Percentiles rank a stretch among this genome's conserved stretches.
phyloP scores from a whole-genome alignment of 1,284 basidiomycete species.

The Fistulina hepatica region DNA sequence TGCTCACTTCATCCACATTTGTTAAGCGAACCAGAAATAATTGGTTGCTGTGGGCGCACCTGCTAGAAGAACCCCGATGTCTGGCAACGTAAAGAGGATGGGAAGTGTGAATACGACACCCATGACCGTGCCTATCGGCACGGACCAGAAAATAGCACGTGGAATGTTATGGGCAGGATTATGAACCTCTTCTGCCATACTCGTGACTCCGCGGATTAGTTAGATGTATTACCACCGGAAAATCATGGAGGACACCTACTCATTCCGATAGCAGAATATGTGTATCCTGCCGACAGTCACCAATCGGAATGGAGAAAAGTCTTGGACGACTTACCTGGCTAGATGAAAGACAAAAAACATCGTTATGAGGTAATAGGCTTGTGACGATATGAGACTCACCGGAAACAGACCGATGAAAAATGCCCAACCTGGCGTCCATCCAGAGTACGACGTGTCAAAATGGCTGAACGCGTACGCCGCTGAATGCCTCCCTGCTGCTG shows the following conservation, averaged over 20 bases:
- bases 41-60: conserved; percentile 23
- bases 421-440: conserved; percentile 47
- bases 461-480: conserved; percentile 36
- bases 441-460: conserved; percentile 39
- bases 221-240: background rate
- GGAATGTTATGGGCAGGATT: conserved; percentile 47
- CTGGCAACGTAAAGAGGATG: conserved; percentile 57
- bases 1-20: conserved; percentile 39
- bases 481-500: conserved; percentile 35
- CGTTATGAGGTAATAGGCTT: background rate
- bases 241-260: conserved; percentile 23
- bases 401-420: conserved; percentile 47
- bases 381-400: conserved; percentile 22
- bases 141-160: conserved; percentile 45
- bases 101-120: conserved; percentile 57
- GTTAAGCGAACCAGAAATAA: conserved; percentile 1
- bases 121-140: conserved; percentile 48
- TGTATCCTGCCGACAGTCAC: conserved; percentile 29
- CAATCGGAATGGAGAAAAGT: conserved; percentile 1
- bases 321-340: conserved; percentile 26
- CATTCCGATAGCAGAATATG: conserved; percentile 43
- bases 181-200: conserved; percentile 58
- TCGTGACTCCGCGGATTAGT: conserved; percentile 29
- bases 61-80: conserved; percentile 41
- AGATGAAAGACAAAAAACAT: conserved; percentile 4